Base-by-base conservation (phyloP, 345 rosid species). In the Eucalyptus regnans region DNA sequence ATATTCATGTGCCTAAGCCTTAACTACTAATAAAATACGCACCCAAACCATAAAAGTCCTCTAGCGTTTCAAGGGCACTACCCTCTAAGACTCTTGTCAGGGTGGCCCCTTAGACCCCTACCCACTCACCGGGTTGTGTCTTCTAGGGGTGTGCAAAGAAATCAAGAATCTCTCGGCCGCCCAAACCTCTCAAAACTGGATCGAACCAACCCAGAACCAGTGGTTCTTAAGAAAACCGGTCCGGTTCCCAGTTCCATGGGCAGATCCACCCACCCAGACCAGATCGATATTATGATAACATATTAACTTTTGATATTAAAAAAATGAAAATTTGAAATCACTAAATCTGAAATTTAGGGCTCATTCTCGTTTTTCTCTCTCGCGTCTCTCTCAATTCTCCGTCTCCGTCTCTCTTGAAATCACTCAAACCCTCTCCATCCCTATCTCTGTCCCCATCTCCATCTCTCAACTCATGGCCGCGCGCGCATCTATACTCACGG, bases 191-290 rank as follows among this genome's bases (percentile, higher is more conserved):
- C 1, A 0, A 3, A 56, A 56, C 1, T 1, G 0, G 29, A 56
- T 56, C 3, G 1, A 1, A 23, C 29, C 29, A 56, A 22, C 4
- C 12, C 0, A 0, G 29, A 56, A 56, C 12, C 20, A 0, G 3
- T 23, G 29, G 62, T 56, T 56, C 62, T 23, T 56, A 4, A 56
- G 27, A 23, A 29, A 56, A 56, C 62, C 3, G 1, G 5, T 56
- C 29, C 5, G 1, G 1, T 56, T 56, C 5, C 6, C 29, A 56
- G 5, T 56, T 23, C 62, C 62, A 23, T 56, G 62, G 29, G 1
- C 1, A 0, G 7, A 56, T 22, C 13, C 3, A 0, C 12, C 62
- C 1, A 56, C 2, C 62, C 0, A 25, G 5, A 4, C 3, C 0
- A 0, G 1, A 56, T 9, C 13, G 6, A 56, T 56, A 56, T 56